These are phyloP conservation scores for Rhynchosporium graminicola DNA, from an alignment of 2,329 filamentous ascomycete species.

Conservation along the genomic window DNA sequence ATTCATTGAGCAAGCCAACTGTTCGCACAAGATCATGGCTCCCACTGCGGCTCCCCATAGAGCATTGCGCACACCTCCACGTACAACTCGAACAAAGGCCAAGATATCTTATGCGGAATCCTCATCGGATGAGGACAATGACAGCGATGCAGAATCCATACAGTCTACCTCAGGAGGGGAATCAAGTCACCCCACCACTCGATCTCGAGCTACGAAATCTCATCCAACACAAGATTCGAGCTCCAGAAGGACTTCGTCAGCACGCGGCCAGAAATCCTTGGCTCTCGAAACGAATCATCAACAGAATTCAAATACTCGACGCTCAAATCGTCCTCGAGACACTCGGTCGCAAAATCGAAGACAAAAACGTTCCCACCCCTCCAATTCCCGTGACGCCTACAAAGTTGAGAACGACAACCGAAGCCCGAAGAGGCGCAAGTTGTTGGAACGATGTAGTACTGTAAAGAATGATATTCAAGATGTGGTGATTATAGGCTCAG, in stretches of 20 bases:
- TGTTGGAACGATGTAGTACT: slow-evolving; percentile 15
- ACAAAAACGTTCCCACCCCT: slow-evolving; percentile 17
- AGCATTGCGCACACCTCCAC: slow-evolving; percentile 22
- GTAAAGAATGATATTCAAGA: slow-evolving; percentile 12
- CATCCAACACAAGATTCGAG: slow-evolving; percentile 12
- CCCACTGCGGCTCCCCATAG: slow-evolving; percentile 14
- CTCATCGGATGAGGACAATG: slow-evolving; percentile 25
- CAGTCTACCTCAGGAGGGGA: slow-evolving; percentile 18
- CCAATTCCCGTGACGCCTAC: slow-evolving; percentile 11
- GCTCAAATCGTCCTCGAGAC: slow-evolving; percentile 12
- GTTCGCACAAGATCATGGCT: slow-evolving; percentile 19
- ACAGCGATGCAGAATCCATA: slow-evolving; percentile 15
- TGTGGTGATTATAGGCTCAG: slow-evolving; percentile 20
- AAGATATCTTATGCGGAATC: slow-evolving; percentile 36
- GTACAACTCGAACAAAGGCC: slow-evolving; percentile 32
- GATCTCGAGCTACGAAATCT: slow-evolving; percentile 17
- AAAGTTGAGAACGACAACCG: slow-evolving; percentile 10
- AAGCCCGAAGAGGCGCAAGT: slow-evolving; percentile 29
- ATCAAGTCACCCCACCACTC: slow-evolving; percentile 9
- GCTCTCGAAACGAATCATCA: neutral
- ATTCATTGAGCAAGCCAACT: neutral
- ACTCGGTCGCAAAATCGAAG: slow-evolving; percentile 1
- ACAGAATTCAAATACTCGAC: neutral
- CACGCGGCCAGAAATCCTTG: neutral
- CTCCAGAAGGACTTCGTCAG: slow-evolving; percentile 1